Percentiles rank a stretch among this genome's conserved stretches.
phyloP scores from a whole-genome alignment of 2,329 filamentous ascomycete species.

The Penicillium sp. region DNA sequence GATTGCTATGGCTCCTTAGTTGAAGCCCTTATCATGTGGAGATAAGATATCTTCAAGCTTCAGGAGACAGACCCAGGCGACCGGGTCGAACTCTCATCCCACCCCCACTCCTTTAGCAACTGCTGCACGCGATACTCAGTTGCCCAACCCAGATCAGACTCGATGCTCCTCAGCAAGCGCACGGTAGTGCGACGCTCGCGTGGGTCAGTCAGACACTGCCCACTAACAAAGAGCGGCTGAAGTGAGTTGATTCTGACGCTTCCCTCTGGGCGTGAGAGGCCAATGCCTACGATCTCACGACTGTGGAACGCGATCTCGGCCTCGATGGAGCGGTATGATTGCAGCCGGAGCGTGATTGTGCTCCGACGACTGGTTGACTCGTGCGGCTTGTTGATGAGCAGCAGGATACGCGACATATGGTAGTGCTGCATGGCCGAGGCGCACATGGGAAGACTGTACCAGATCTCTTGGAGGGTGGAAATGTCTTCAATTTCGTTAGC shows the following conservation, averaged over 20 bases:
- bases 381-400: slow-evolving; percentile 46
- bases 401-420: slow-evolving; percentile 45
- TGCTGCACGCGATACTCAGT: slow-evolving; percentile 61
- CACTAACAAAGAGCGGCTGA: slow-evolving; percentile 63
- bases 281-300: slow-evolving; percentile 62
- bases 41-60: background rate
- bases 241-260: slow-evolving; percentile 60
- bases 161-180: slow-evolving; percentile 57
- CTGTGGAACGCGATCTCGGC: slow-evolving; percentile 58
- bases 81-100: slow-evolving; percentile 25
- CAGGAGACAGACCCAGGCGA: slow-evolving; percentile 12
- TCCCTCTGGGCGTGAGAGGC: slow-evolving; percentile 56
- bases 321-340: slow-evolving; percentile 59
- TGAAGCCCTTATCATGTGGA: background rate
- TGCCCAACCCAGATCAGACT: slow-evolving; percentile 64
- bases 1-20: background rate
- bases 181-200: slow-evolving; percentile 57
- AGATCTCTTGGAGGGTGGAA: slow-evolving; percentile 55
- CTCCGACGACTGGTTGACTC: slow-evolving; percentile 49
- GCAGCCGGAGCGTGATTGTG: slow-evolving; percentile 55
- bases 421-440: slow-evolving; percentile 58
- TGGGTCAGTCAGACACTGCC: slow-evolving; percentile 57
- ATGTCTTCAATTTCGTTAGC: slow-evolving; percentile 35
- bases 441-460: slow-evolving; percentile 66
- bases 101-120: slow-evolving; percentile 46